Evolutionary conservation across 306 rosid species (phyloP).

Genomic region (Vigna hirtella): DNA sequence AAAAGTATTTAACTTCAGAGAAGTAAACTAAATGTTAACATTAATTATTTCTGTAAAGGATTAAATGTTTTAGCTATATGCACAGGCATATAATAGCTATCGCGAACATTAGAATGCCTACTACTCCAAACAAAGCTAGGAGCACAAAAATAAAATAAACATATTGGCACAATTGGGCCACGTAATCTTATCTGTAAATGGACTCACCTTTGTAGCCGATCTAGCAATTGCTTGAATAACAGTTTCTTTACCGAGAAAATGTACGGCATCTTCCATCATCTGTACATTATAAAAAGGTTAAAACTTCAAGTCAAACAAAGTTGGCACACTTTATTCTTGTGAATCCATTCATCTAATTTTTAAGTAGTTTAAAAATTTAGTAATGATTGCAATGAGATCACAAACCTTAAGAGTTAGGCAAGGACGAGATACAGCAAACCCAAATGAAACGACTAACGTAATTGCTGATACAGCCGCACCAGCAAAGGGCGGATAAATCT

Average conservation of each 20-base stretch:
- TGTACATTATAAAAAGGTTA: conserved; percentile 48
- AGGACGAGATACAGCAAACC: conserved; percentile 99
- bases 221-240: conserved; percentile 95
- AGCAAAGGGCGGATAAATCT: conserved; percentile 98
- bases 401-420: conserved; percentile 95
- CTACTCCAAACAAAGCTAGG: not conserved
- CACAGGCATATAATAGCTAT: not conserved
- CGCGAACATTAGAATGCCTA: not conserved
- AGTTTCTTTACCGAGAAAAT: conserved; percentile 95
- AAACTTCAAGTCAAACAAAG: conserved; percentile 28
- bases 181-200: conserved; percentile 2
- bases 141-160: conserved; percentile 31
- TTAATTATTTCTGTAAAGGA: not conserved
- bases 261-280: conserved; percentile 99
- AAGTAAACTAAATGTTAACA: conserved; percentile 24
- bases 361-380: conserved; percentile 27
- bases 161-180: not conserved
- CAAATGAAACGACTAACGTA: conserved; percentile 96
- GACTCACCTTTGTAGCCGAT: conserved; percentile 93
- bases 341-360: conserved; percentile 30
- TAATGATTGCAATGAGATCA: conserved; percentile 29
- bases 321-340: not conserved
- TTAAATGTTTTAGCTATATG: not conserved
- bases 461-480: conserved; percentile 99
- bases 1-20: conserved; percentile 1